A percentile compares a stretch with the other conserved stretches of the same genome.
These are phyloP conservation scores for Mucor racemosus DNA, from an alignment of 371 early-diverging fungal genomes.

Conservation along the genomic window DNA sequence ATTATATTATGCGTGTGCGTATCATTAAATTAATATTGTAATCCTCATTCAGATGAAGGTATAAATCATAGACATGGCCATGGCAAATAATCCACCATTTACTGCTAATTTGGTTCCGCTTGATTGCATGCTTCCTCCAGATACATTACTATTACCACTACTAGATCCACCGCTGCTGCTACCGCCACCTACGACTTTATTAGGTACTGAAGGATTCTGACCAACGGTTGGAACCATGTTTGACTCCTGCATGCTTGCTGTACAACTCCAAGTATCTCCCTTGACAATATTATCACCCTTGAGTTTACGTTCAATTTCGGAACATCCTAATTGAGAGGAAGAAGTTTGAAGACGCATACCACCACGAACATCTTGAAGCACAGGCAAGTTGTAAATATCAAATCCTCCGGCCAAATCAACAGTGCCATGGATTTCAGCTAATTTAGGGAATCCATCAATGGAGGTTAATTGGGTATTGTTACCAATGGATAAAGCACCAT, in stretches of 20 bases:
- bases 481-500: slow-evolving; percentile 62
- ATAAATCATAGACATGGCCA: slow-evolving; percentile 10
- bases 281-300: slow-evolving; percentile 49
- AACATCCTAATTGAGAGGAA: slow-evolving; percentile 39
- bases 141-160: slow-evolving; percentile 1
- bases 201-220: slow-evolving; percentile 23
- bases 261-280: slow-evolving; percentile 51
- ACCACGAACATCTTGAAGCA: slow-evolving; percentile 56
- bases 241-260: slow-evolving; percentile 41
- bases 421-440: slow-evolving; percentile 55
- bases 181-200: neutral
- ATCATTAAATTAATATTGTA: neutral
- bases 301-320: slow-evolving; percentile 39
- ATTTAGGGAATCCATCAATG: slow-evolving; percentile 55
- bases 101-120: neutral
- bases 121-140: slow-evolving; percentile 6
- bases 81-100: slow-evolving; percentile 18
- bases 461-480: slow-evolving; percentile 57
- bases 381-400: slow-evolving; percentile 46
- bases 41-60: neutral
- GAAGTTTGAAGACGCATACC: slow-evolving; percentile 57
- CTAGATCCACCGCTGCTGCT: slow-evolving; percentile 1
- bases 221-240: slow-evolving; percentile 48
- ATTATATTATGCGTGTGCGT: neutral
- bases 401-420: slow-evolving; percentile 59